Base-by-base conservation (phyloP, 2,329 filamentous ascomycete genomes). In the Fusarium redolens region DNA sequence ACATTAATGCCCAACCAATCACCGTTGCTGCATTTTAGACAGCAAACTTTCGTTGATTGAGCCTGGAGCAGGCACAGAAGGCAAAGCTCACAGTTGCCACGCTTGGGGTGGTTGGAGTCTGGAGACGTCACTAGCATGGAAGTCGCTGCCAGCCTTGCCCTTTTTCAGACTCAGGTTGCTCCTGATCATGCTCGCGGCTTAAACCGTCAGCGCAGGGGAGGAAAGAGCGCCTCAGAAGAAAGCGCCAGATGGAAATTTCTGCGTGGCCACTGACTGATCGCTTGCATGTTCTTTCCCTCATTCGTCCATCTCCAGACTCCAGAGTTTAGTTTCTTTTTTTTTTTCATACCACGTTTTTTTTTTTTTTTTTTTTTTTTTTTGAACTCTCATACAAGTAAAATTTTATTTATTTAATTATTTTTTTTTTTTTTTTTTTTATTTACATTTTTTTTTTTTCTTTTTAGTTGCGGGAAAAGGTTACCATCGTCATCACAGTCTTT, bases 31-130 rank as follows among this genome's bases (percentile, higher is more conserved):
- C 22, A 50, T 69, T 69, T 41, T 64, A n/a, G 48, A 47, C 41
- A 63, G 41, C 47, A 50, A 43, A 41, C 33, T n/a, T 38, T 28
- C 13, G 33, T 52, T 52, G 22, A 38, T 52, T 28, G 50, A 52
- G 33, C 22, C 35, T 37, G 35, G 35, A 31, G 50, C 50, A 52
- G n/a, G 35, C n/a, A 25, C 48, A 35, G 48, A 37, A 51, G 48
- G 48, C 48, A 28, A 33, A 35, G 43, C 38, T 48, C 20, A 28
- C 50, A 48, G 41, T 72, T 57, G 59, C 57, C 65, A 69, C 60
- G 40, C 61, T 69, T 64, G 64, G 69, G 68, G 71, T 74, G 71
- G 71, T 74, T 72, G 71, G 70, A 71, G 51, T 41, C 37, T 40
- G 30, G 63, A 68, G 57, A 71, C 56, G 68, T 74, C 68, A 74